Conservation (phyloP, 768 basidiomycete genomes). For the Lactarius akahatsu region DNA sequence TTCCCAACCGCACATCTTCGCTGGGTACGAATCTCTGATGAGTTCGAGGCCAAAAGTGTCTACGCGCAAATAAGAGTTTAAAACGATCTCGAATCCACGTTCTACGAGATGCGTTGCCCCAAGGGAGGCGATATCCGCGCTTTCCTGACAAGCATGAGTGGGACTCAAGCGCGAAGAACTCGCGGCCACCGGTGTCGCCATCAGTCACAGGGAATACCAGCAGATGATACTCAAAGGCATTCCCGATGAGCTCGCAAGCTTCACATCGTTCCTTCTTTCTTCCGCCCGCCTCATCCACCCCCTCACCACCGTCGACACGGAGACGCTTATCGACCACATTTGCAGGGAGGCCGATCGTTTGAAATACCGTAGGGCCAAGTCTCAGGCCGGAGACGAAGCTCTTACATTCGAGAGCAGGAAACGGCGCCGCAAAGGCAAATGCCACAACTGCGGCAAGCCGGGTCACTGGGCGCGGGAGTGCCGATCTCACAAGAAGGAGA, state of each 20-base stretch:
- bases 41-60: not conserved
- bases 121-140: not conserved
- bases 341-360: not conserved
- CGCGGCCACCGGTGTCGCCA: no score
- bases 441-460: no score
- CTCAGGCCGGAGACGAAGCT: no score
- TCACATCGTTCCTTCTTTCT: not conserved
- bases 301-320: not conserved
- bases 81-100: not conserved
- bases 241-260: no score
- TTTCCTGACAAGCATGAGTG: no score
- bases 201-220: no score
- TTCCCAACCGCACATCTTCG: not conserved
- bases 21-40: not conserved
- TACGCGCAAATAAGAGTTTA: no score
- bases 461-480: not conserved
- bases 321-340: not conserved
- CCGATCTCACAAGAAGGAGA: not conserved
- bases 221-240: no score
- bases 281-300: not conserved
- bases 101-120: not conserved
- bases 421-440: no score
- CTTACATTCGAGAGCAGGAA: no score
- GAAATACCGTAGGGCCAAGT: not conserved
- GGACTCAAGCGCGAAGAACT: no score